Evolutionary conservation across 1,139 yeast genomes (phyloP), one percentile per base, ranked within the genome.

Genomic region (Candida buenavistaensis): DNA sequence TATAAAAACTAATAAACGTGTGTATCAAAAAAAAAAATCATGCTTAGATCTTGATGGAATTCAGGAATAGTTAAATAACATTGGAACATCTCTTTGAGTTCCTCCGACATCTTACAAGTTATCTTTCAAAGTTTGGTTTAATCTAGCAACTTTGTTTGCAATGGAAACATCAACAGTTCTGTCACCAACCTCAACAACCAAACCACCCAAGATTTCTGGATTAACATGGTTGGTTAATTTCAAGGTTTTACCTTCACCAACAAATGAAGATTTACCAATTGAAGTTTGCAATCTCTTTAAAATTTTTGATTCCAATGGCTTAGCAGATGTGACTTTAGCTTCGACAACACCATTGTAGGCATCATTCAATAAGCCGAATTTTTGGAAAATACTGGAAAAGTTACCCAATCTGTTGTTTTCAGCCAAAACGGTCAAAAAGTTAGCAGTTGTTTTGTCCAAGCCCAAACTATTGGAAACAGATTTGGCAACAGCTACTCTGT

Each of bases 101-200:
- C n/a, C n/a, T n/a, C n/a, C n/a, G n/a, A n/a, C n/a, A n/a, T n/a
- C n/a, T 66, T 80, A 87, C 64, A 88, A 76, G 50, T 95, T 74
- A 70, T 89, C 96, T 55, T 78, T 74, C 63, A 92, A 81, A 54
- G 86, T 80, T 68, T 85, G 80, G 83, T 94, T 92, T 70, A 90
- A 82, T 71, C 79, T 87, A 62, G 85, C 75, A 59, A 92, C 81
- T 77, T 83, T 89, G 58, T 87, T 68, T 43, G 92, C 75, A 52
- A 92, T 80, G 42, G 95, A 84, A 64, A 92, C 78, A 67, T 92
- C 99, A 53, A 89, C 96, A 46, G 97, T 90, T 67, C 84, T 87
- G 74, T 92, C 98, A 59, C 94, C 97, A 54, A 92, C 90, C 68
- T 90, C 96, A 43, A 92, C 96, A 52, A 94, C 72, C 63, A 92